Evolutionary conservation across 495 filamentous ascomycete species (phyloP).

Genomic region (Neurospora sublineolata): DNA sequence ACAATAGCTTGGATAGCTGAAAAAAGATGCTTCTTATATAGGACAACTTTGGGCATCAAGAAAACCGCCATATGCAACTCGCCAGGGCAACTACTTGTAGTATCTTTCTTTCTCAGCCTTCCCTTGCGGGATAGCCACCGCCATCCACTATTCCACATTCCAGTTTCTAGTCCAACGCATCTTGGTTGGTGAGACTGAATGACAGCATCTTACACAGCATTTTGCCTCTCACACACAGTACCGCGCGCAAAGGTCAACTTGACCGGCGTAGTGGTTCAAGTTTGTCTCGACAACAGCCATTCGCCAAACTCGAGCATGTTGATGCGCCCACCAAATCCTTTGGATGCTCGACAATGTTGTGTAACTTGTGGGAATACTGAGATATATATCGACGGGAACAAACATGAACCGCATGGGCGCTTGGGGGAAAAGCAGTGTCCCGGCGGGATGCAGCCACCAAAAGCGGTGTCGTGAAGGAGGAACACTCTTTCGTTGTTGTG

Average conservation of each 20-base stretch:
- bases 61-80: not conserved
- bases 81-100: not conserved
- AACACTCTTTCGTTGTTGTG: not conserved
- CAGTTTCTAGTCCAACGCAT: not conserved
- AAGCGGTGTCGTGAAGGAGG: not conserved
- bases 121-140: not conserved
- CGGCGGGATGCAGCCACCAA: not conserved
- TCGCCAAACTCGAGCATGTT: not conserved
- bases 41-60: constrained; percentile 9
- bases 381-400: not conserved
- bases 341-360: not conserved
- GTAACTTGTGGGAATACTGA: not conserved
- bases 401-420: not conserved
- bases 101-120: not conserved
- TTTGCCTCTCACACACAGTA: not conserved
- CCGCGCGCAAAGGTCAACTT: not conserved
- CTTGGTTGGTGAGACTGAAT: not conserved
- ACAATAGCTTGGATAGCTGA: not conserved
- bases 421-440: not conserved
- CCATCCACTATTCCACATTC: not conserved
- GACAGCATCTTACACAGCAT: not conserved
- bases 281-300: not conserved
- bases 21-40: constrained; percentile 2
- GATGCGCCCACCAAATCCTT: not conserved
- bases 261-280: not conserved